phyloP scores from a whole-genome alignment of 306 rosid species.

The Prunus mongolica region DNA sequence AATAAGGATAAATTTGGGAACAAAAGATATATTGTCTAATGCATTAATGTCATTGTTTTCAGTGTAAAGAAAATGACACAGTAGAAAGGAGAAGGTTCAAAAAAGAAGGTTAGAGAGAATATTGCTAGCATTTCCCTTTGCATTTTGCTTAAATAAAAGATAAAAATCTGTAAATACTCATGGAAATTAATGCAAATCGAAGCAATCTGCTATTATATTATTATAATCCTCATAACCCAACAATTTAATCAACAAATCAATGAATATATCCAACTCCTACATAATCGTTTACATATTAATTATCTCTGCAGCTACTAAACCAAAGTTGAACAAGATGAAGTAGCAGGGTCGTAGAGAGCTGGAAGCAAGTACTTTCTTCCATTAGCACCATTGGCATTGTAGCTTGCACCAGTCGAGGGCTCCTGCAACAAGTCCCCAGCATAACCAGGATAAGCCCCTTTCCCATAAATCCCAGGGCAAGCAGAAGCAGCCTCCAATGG shows the following conservation, averaged over 20 bases:
- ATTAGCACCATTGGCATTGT: conserved; percentile 48
- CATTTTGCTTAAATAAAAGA: too few species aligned
- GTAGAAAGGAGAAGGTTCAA: too few species aligned
- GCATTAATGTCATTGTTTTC: too few species aligned
- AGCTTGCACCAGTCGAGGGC: conserved; percentile 57
- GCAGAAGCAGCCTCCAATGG: conserved; percentile 71
- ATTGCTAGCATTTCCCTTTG: too few species aligned
- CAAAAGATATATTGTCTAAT: too few species aligned
- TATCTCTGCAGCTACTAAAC: conserved; percentile 8
- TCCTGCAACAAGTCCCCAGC: conserved; percentile 55
- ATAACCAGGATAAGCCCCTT: conserved; percentile 77
- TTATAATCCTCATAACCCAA: background rate
- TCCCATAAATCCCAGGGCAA: conserved; percentile 55
- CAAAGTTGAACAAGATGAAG: conserved; percentile 53
- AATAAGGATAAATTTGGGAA: too few species aligned
- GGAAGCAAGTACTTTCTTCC: conserved; percentile 61
- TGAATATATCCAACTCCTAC: background rate
- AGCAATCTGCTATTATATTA: background rate
- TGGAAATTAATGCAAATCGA: background rate
- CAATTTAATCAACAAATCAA: background rate
- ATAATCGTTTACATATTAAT: background rate
- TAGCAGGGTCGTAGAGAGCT: conserved; percentile 55
- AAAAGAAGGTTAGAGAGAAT: too few species aligned
- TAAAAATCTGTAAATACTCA: background rate
- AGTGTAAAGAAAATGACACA: too few species aligned